Evolutionary conservation across 2,329 filamentous ascomycete genomes (phyloP), one percentile per base, ranked within the genome.

Genomic region (Domatiomyces globalis): DNA sequence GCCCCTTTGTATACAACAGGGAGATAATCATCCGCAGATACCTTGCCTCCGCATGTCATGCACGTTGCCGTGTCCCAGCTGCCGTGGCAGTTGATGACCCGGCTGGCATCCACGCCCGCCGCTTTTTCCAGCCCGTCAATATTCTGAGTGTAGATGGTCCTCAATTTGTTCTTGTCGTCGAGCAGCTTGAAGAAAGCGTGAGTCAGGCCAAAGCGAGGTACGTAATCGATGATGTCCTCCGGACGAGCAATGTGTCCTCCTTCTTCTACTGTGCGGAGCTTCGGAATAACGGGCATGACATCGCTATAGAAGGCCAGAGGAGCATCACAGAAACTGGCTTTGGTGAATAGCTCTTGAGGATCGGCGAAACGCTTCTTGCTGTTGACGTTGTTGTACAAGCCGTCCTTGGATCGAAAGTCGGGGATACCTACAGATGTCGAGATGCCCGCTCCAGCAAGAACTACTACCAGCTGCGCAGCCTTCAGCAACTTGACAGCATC

Each of bases 101-200:
- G 94, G 33, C 86, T 82, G 1, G 80, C 76, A 19, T 74, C 69
- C 54, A 98, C 86, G 19, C 92, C 92, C 0, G 90, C 90, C 62
- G 85, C 82, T 55, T 82, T 78, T 67, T 98, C 90, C 49, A 95
- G 81, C 61, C 95, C 95, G 72, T 98, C 92, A 63, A 98, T 96
- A 67, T 98, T 98, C 66, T 98, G 92, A 0, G 92, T 94, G 71
- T 95, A 98, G 70, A 96, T 95, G 43, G 89, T 96, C 54, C 95
- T 78, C 5, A 98, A 78, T 67, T 95, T 95, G 58, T 79, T 81
- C 66, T 88, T 85, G 60, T 90, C 78, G 67, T 98, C 86, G 36
- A 98, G 77, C 61, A 95, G 76, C 33, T 82, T 80, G 63, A 98
- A 94, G 71, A 98, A 98, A 49, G 84, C 83, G 72, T 98, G 92